Conservation (phyloP, 805 yeast genomes). For the Yarrowia deformans region DNA sequence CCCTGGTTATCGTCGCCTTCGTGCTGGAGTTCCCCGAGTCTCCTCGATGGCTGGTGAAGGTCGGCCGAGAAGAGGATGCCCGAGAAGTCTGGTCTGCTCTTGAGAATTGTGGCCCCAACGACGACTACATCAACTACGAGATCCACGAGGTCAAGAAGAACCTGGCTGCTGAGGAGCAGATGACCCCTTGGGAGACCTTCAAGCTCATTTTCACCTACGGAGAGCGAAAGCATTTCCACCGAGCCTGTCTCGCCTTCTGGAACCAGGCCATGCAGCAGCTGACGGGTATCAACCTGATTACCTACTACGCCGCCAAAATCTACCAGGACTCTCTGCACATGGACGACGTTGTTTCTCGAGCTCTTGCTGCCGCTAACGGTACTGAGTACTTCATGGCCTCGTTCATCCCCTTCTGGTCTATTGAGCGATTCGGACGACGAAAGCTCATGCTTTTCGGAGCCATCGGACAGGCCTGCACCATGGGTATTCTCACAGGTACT, state of each 20-base stretch:
- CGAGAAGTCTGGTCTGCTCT: slow-evolving; percentile 51
- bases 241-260: slow-evolving; percentile 51
- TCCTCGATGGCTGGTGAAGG: slow-evolving; percentile 81
- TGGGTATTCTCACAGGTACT: slow-evolving; percentile 43
- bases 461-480: slow-evolving; percentile 58
- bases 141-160: slow-evolving; percentile 26
- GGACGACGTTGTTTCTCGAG: slow-evolving; percentile 41
- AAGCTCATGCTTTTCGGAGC: slow-evolving; percentile 74
- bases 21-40: slow-evolving; percentile 82
- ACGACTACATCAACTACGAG: slow-evolving; percentile 23
- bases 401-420: slow-evolving; percentile 56
- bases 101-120: slow-evolving; percentile 20
- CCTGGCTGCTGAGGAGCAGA: slow-evolving; percentile 9
- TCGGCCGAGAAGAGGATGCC: slow-evolving; percentile 59
- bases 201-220: slow-evolving; percentile 34
- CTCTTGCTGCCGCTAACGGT: slow-evolving; percentile 46
- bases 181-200: slow-evolving; percentile 1
- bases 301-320: slow-evolving; percentile 86
- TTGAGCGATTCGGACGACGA: slow-evolving; percentile 68
- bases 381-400: slow-evolving; percentile 69
- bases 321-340: slow-evolving; percentile 69
- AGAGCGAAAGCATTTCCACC: slow-evolving; percentile 33
- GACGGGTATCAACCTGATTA: slow-evolving; percentile 88
- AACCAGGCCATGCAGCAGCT: slow-evolving; percentile 74
- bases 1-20: slow-evolving; percentile 63